Conservation (phyloP, 2,329 filamentous ascomycete species). For the Xylaria sp. region DNA sequence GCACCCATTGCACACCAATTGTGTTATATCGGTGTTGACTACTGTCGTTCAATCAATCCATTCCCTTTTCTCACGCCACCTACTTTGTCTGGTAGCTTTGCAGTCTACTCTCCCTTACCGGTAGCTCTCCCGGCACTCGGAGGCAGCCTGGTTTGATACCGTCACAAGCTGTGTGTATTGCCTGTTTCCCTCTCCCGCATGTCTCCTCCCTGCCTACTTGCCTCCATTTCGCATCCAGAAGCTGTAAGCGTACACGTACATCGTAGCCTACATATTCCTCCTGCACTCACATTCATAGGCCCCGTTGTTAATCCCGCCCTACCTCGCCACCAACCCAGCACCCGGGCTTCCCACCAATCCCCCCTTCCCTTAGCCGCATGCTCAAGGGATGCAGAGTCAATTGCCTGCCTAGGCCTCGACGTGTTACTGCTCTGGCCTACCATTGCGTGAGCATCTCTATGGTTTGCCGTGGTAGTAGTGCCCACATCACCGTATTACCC, state of each 20-base stretch:
- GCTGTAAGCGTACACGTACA: constrained; percentile 43
- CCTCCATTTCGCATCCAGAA: constrained; percentile 37
- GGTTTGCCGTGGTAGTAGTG: constrained; percentile 49
- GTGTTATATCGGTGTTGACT: constrained; percentile 25
- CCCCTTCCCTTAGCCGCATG: constrained; percentile 43
- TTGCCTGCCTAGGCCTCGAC: constrained; percentile 49
- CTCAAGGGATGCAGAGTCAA: constrained; percentile 47
- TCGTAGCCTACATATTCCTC: constrained; percentile 44
- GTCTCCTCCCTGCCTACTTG: constrained; percentile 28
- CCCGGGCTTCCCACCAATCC: constrained; percentile 46
- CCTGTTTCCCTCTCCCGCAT: constrained; percentile 37
- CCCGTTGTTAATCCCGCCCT: constrained; percentile 42
- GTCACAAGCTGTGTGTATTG: constrained; percentile 34
- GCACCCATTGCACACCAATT: constrained; percentile 17
- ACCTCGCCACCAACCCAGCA: constrained; percentile 39
- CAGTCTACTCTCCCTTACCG: constrained; percentile 9
- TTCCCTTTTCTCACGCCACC: constrained; percentile 19
- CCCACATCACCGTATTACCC: constrained; percentile 46
- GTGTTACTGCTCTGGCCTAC: constrained; percentile 52
- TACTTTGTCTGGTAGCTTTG: constrained; percentile 13
- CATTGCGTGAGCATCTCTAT: constrained; percentile 44
- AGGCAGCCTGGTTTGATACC: constrained; percentile 71
- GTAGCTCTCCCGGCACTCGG: constrained; percentile 56
- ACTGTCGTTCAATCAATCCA: constrained; percentile 7
- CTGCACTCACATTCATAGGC: constrained; percentile 39